These are phyloP conservation scores for Diaporthe batatas DNA, from an alignment of 2,329 filamentous ascomycete genomes.

Conservation along the genomic window DNA sequence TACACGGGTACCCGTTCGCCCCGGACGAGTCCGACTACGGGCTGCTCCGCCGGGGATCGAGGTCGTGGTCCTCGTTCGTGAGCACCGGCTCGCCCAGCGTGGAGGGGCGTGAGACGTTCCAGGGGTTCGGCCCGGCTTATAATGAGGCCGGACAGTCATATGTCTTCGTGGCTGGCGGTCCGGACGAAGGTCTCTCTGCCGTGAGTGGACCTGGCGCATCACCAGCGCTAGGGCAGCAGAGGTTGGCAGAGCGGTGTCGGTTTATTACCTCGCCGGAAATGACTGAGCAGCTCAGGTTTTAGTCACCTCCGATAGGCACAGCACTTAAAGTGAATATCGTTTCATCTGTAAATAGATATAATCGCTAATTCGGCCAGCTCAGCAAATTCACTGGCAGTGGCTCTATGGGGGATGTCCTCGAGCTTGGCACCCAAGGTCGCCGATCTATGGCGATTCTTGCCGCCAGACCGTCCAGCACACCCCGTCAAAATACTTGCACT, in stretches of 20 bases:
- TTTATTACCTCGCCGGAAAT: slow-evolving; percentile 61
- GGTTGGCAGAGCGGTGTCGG: slow-evolving; percentile 59
- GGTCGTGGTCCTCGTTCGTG: slow-evolving; percentile 63
- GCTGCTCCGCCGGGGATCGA: slow-evolving; percentile 55
- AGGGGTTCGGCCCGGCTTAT: slow-evolving; percentile 57
- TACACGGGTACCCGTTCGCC: slow-evolving; percentile 51
- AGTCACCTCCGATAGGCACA: slow-evolving; percentile 48
- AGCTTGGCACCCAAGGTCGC: background rate
- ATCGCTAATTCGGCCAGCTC: background rate
- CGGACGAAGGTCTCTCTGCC: slow-evolving; percentile 57
- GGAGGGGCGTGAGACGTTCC: slow-evolving; percentile 53
- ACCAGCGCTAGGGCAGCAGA: slow-evolving; percentile 56
- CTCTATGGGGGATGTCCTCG: background rate
- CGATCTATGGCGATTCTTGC: background rate
- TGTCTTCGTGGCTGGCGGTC: slow-evolving; percentile 61
- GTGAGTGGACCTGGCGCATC: slow-evolving; percentile 52
- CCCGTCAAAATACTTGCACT: background rate
- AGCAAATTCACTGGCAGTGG: background rate
- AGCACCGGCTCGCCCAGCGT: slow-evolving; percentile 53
- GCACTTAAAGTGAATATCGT: background rate
- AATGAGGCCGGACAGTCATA: slow-evolving; percentile 45
- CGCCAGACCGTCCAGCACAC: background rate
- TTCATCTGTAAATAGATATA: background rate
- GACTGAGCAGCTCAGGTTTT: slow-evolving; percentile 57
- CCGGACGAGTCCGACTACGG: slow-evolving; percentile 56